phyloP scores from a whole-genome alignment of 2,329 filamentous ascomycete genomes.

The Proliferodiscus dingleyae region DNA sequence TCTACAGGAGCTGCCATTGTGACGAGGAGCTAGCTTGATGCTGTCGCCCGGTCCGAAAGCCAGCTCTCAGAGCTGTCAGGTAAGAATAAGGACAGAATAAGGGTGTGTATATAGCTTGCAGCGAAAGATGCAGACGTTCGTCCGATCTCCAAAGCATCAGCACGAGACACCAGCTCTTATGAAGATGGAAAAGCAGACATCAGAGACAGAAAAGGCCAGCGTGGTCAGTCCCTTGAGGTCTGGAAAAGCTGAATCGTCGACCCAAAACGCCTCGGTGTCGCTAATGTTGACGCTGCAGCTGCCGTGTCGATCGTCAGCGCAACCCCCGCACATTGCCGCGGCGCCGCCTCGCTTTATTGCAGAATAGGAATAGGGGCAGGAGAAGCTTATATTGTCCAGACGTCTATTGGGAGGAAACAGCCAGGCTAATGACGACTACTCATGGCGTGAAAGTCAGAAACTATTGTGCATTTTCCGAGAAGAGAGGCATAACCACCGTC shows the following conservation, averaged over 20 bases:
- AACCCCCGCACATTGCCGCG: background rate
- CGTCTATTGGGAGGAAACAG: background rate
- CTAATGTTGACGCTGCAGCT: background rate
- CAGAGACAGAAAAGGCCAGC: slow-evolving; percentile 6
- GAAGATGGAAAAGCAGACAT: background rate
- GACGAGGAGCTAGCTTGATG: slow-evolving; percentile 3
- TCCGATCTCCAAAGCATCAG: background rate
- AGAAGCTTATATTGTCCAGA: background rate
- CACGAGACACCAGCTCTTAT: background rate
- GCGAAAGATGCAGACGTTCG: background rate
- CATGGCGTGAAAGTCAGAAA: too few species aligned
- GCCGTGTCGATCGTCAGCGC: background rate
- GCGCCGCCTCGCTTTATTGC: background rate
- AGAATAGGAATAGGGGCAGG: background rate
- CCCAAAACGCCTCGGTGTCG: background rate
- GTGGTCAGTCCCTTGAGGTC: background rate
- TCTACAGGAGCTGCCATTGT: slow-evolving; percentile 39
- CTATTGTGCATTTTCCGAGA: too few species aligned
- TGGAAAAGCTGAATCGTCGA: background rate
- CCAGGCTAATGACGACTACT: too few species aligned
- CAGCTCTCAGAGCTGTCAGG: background rate
- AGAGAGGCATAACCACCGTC: too few species aligned
- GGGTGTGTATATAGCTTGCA: background rate
- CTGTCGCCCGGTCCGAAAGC: background rate
- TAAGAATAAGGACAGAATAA: background rate